Percentiles rank a stretch among this genome's conserved stretches.
Evolutionary conservation across 1,284 basidiomycete genomes (phyloP).

Genomic region (Trametes sp.): DNA sequence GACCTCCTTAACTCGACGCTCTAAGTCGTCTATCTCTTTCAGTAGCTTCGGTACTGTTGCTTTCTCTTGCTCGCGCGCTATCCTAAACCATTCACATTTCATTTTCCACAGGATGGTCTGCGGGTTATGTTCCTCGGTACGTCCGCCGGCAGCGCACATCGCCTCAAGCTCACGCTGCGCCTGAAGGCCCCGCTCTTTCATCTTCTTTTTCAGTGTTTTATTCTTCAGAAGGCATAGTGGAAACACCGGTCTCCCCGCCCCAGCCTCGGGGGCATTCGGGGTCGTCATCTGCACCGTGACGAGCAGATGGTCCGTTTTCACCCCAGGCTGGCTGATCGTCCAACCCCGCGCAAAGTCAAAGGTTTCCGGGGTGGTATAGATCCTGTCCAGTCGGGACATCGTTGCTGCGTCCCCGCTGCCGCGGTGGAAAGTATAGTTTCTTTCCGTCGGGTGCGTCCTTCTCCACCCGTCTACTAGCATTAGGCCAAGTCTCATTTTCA

Average conservation of each 20-base stretch:
- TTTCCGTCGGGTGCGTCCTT: constrained; percentile 34
- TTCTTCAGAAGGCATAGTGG: constrained; percentile 27
- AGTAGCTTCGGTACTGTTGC: constrained; percentile 6
- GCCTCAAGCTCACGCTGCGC: background rate
- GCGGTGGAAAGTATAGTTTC: constrained; percentile 39
- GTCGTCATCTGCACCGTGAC: constrained; percentile 29
- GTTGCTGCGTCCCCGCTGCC: constrained; percentile 14
- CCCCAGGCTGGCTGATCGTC: constrained; percentile 26
- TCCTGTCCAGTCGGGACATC: constrained; percentile 46
- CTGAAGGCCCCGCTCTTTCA: background rate
- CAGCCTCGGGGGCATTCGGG: background rate
- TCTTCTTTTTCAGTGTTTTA: constrained; percentile 18
- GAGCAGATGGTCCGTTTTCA: constrained; percentile 28
- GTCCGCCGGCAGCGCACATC: accelerated
- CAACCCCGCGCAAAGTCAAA: constrained; percentile 33
- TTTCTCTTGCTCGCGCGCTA: background rate
- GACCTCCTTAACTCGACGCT: background rate
- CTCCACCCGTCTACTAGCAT: constrained; percentile 48
- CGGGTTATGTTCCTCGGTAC: background rate
- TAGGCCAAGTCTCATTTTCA: constrained; percentile 11
- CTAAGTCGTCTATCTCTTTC: background rate
- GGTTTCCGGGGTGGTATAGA: constrained; percentile 33
- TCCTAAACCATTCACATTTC: constrained; percentile 8
- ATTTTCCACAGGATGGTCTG: constrained; percentile 5
- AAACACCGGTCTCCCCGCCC: background rate